Evolutionary conservation across 352 stramenopile species (phyloP).

Genomic region (Phytophthora colocasiae): DNA sequence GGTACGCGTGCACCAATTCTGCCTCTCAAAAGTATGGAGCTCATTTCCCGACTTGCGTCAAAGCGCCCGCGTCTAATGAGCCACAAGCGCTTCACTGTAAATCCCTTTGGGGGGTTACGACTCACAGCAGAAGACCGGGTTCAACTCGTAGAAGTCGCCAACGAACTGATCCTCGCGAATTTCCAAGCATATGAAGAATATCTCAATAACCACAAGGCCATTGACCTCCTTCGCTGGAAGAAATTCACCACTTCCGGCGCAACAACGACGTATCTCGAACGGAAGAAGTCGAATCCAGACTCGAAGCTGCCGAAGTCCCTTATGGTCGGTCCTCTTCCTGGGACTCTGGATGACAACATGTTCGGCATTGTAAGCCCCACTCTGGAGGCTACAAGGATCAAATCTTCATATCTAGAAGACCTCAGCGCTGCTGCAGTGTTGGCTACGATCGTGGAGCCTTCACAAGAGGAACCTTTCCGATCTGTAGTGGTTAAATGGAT

Average conservation of each 20-base stretch:
- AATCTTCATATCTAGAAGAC: slow-evolving; percentile 26
- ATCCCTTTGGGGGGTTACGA: slow-evolving; percentile 16
- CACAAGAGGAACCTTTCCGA: slow-evolving; percentile 46
- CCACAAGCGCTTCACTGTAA: slow-evolving; percentile 22
- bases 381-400: slow-evolving; percentile 31
- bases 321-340: slow-evolving; percentile 33
- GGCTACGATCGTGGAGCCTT: slow-evolving; percentile 45
- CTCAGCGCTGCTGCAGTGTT: slow-evolving; percentile 49
- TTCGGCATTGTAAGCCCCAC: slow-evolving; percentile 44
- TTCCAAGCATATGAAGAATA: slow-evolving; percentile 23
- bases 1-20: too few species aligned
- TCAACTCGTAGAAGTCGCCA: slow-evolving; percentile 16
- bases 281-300: slow-evolving; percentile 12
- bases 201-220: slow-evolving; percentile 6
- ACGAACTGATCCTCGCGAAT: slow-evolving; percentile 13
- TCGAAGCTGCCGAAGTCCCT: slow-evolving; percentile 27
- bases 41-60: background rate
- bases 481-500: slow-evolving; percentile 45
- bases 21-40: too few species aligned
- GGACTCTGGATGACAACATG: slow-evolving; percentile 46
- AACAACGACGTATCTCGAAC: slow-evolving; percentile 17
- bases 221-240: slow-evolving; percentile 23
- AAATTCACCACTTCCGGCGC: slow-evolving; percentile 12
- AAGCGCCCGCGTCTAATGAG: slow-evolving; percentile 11
- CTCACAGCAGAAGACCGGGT: slow-evolving; percentile 9